A percentile compares a stretch with the other conserved stretches of the same genome.
Conservation (phyloP, 1,284 basidiomycete genomes). For the Microbotryomycetes sp. region DNA sequence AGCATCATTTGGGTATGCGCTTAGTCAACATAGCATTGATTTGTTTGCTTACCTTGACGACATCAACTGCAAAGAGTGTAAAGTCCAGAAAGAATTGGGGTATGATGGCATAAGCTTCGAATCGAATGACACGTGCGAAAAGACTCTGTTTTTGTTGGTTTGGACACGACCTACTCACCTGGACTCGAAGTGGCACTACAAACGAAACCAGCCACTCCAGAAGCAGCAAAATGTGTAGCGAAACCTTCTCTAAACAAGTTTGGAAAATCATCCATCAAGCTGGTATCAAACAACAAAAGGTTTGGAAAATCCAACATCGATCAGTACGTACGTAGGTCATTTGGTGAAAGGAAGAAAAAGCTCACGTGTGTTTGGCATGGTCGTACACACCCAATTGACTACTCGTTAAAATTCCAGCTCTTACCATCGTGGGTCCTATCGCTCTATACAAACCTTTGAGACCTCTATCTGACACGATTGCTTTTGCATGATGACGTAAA, state of each 20-base stretch:
- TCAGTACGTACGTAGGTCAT: too few species aligned
- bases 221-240: conserved; percentile 33
- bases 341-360: background rate
- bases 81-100: too few species aligned
- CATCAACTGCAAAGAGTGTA: conserved; percentile 28
- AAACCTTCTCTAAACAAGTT: conserved; percentile 33
- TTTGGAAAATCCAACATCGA: too few species aligned
- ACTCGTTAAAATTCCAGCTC: conserved; percentile 37
- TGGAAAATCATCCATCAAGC: conserved; percentile 33
- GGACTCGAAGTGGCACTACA: conserved; percentile 34
- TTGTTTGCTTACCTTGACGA: conserved; percentile 37
- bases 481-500: conserved; percentile 20
- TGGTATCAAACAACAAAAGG: background rate
- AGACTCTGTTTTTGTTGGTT: background rate
- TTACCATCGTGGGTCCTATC: conserved; percentile 32
- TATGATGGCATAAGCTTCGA: background rate
- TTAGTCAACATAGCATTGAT: too few species aligned
- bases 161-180: conserved; percentile 13
- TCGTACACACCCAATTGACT: conserved; percentile 36
- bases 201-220: conserved; percentile 36
- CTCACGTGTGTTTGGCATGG: conserved; percentile 31
- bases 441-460: conserved; percentile 32
- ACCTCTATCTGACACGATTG: conserved; percentile 24
- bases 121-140: background rate
- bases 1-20: background rate